phyloP scores from a whole-genome alignment of 2,329 filamentous ascomycete species.

The Ascochyta fabae region DNA sequence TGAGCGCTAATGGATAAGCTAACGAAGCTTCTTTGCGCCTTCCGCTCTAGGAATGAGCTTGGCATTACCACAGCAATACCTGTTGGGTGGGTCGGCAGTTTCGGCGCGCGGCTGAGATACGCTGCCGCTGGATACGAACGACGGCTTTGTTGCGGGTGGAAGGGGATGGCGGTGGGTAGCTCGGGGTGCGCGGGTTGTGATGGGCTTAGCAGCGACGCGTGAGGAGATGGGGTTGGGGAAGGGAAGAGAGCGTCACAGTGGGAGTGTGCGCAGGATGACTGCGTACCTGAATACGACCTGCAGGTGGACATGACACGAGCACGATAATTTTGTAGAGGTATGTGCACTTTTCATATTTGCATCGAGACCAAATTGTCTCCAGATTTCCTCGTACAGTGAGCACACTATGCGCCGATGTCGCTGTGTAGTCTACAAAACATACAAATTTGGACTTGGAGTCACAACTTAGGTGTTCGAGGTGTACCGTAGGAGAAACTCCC shows the following conservation, averaged over 20 bases:
- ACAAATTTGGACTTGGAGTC: conserved; percentile 11
- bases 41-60: conserved; percentile 15
- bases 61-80: conserved; percentile 14
- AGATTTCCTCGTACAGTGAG: conserved; percentile 8
- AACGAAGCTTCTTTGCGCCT: conserved; percentile 16
- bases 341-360: conserved; percentile 8
- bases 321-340: conserved; percentile 10
- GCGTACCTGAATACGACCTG: conserved; percentile 3
- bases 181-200: conserved; percentile 4
- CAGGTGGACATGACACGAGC: conserved; percentile 15
- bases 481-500: neutral
- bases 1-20: neutral
- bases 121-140: conserved; percentile 8
- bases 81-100: neutral
- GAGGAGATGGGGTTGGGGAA: neutral
- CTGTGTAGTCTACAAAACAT: conserved; percentile 11
- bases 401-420: conserved; percentile 15
- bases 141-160: conserved; percentile 1
- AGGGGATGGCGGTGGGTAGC: conserved; percentile 6
- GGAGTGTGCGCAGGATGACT: neutral
- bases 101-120: neutral
- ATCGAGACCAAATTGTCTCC: conserved; percentile 11
- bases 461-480: neutral
- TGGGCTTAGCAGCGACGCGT: neutral
- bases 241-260: neutral